Base-by-base conservation (phyloP, 139 green algal species). In the Chlamydomonas sp. region DNA sequence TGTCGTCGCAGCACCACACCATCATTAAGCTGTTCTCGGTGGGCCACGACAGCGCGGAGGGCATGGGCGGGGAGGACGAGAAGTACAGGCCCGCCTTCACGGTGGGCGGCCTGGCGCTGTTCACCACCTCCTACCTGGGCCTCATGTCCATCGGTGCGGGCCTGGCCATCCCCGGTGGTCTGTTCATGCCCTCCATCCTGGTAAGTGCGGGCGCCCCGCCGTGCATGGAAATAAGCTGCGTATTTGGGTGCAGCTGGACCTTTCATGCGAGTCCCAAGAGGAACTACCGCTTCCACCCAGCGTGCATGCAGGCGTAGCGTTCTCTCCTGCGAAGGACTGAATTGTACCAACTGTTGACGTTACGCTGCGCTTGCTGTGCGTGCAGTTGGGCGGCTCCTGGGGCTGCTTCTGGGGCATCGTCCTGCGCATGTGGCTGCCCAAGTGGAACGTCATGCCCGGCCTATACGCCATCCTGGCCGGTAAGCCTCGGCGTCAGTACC, bases 161-260 rank as follows among this genome's bases (percentile, higher is more conserved):
- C 75, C 83, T 97, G 31, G 94, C 95, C 61, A 95, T 98, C 10
- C 97, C 97, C 5, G 96, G 94, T 3, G 97, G 97, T 59, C 92
- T 99, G 20, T 99, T 99, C 94, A 97, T 98, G 95, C 97, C 97
- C 2, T 96, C 92, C 63, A 97, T 98, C 88, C 93, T 98, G 88
- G 92, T 96, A 75, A 75, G 93, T 7, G 60, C 62, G 72, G 8
- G 20, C 31, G 31, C 31, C 31, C 31, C 31, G 31, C 31, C 31
- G 31, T 49, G 31, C 31, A 49, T 49, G 31, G 31, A 49, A 49
- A 20, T 20, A 17, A 5, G 7, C 76, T 80, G 20, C 6, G 12
- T 5, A 80, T 31, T 7, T 80, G 17, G 81, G 61, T 76, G 63
- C 14, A 5, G 82, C 14, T 85, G 64, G n/a, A 79, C 17, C 76